phyloP scores from a whole-genome alignment of 1,284 basidiomycete species.

The Puccinia polysora region DNA sequence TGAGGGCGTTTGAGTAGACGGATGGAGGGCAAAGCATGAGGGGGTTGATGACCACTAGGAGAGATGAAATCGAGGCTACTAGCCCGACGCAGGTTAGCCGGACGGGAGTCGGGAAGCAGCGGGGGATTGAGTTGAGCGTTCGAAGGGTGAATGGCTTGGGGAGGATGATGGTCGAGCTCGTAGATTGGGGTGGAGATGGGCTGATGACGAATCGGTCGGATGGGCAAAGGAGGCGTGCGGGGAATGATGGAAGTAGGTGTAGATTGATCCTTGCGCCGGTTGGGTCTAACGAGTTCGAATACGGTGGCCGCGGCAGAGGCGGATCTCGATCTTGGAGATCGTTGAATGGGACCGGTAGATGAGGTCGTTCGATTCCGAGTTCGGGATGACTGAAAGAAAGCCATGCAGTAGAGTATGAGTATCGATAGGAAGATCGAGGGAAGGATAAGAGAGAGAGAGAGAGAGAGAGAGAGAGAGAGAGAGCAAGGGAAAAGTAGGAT shows the following conservation, averaged over 20 bases:
- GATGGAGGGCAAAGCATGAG: not conserved
- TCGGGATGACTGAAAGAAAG: not conserved
- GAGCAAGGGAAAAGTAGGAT: not conserved
- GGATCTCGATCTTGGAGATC: slow-evolving; percentile 8
- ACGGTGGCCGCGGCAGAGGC: slow-evolving; percentile 11
- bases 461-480: too few species aligned
- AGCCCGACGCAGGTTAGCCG: not conserved
- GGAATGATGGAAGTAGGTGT: not conserved
- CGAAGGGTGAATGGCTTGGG: not conserved
- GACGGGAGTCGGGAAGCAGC: not conserved
- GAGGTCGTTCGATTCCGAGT: not conserved
- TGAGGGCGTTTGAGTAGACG: not conserved
- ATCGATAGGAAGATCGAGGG: not conserved
- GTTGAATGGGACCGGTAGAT: not conserved
- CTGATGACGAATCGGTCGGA: not conserved
- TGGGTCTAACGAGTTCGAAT: slow-evolving; percentile 7
- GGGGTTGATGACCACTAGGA: not conserved
- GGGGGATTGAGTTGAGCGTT: not conserved
- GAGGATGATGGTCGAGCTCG: not conserved
- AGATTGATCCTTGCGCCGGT: not conserved
- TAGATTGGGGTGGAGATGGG: not conserved
- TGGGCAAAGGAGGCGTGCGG: not conserved
- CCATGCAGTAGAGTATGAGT: not conserved
- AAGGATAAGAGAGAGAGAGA: not conserved
- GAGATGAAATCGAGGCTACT: slow-evolving; percentile 9